Conservation (phyloP, 2,329 filamentous ascomycete genomes). For the Plenodomus biglobosus region DNA sequence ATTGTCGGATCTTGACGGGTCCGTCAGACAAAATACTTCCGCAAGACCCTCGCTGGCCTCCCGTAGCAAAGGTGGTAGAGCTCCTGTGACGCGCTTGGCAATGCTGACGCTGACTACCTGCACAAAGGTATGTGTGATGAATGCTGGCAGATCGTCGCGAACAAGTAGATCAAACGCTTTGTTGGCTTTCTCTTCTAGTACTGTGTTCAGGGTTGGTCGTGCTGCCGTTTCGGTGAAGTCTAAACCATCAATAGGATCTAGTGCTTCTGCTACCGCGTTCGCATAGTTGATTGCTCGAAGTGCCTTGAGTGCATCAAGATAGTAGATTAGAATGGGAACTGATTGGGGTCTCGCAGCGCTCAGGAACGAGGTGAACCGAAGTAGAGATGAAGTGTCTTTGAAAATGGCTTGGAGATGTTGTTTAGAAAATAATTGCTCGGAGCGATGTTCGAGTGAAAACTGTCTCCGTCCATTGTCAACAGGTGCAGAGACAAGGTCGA, state of each 20-base stretch:
- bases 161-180: slow-evolving; percentile 66
- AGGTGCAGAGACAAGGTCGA: slow-evolving; percentile 55
- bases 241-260: slow-evolving; percentile 58
- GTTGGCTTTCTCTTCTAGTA: slow-evolving; percentile 64
- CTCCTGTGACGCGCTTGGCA: slow-evolving; percentile 67
- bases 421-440: slow-evolving; percentile 65
- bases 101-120: slow-evolving; percentile 71
- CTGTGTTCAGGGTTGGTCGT: slow-evolving; percentile 58
- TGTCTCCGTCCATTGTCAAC: slow-evolving; percentile 27
- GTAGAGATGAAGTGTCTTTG: slow-evolving; percentile 61
- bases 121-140: slow-evolving; percentile 68
- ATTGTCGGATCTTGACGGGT: slow-evolving; percentile 71
- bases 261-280: slow-evolving; percentile 65
- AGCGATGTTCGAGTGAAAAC: slow-evolving; percentile 64
- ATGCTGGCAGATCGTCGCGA: slow-evolving; percentile 70
- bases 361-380: slow-evolving; percentile 69
- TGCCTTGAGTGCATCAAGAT: slow-evolving; percentile 71
- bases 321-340: slow-evolving; percentile 68
- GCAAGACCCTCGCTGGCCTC: slow-evolving; percentile 74
- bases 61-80: slow-evolving; percentile 62
- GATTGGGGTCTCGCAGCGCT: slow-evolving; percentile 62
- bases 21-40: slow-evolving; percentile 75
- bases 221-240: slow-evolving; percentile 58
- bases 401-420: slow-evolving; percentile 69
- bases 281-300: slow-evolving; percentile 70